phyloP scores from a whole-genome alignment of 352 stramenopile genomes.

The Globisporangium camurandrum region DNA sequence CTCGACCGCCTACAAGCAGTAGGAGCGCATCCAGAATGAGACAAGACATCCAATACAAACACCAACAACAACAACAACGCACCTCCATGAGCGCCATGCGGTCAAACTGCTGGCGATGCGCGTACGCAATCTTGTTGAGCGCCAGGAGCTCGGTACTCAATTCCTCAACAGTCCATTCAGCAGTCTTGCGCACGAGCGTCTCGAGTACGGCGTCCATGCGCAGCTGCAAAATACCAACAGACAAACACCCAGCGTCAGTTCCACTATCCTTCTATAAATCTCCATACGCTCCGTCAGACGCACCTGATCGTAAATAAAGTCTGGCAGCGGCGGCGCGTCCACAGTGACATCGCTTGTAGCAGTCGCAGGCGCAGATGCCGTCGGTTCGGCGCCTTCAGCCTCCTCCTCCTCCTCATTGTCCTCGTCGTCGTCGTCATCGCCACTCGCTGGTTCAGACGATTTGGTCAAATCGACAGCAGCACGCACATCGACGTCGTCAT shows the following conservation, averaged over 20 bases:
- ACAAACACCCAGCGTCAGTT: slow-evolving; percentile 1
- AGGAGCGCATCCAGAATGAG: too few species aligned
- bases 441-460: neutral
- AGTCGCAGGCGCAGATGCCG: too few species aligned
- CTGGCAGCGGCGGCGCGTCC: slow-evolving; percentile 7
- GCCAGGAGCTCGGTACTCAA: slow-evolving; percentile 60
- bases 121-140: slow-evolving; percentile 65
- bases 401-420: slow-evolving; percentile 3
- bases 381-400: too few species aligned
- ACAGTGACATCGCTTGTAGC: too few species aligned
- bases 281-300: neutral
- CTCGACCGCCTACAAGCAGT: slow-evolving; percentile 5
- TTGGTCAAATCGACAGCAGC: slow-evolving; percentile 1
- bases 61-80: neutral
- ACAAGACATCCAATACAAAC: too few species aligned
- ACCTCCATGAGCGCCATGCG: slow-evolving; percentile 65
- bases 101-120: slow-evolving; percentile 54
- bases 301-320: slow-evolving; percentile 85
- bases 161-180: slow-evolving; percentile 61
- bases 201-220: slow-evolving; percentile 43
- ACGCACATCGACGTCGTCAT: slow-evolving; percentile 6
- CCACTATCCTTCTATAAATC: neutral
- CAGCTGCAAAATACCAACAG: slow-evolving; percentile 18
- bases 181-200: slow-evolving; percentile 50
- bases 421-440: slow-evolving; percentile 3